Evolutionary conservation across 345 rosid species (phyloP).

Genomic region (Raphanus sativus): DNA sequence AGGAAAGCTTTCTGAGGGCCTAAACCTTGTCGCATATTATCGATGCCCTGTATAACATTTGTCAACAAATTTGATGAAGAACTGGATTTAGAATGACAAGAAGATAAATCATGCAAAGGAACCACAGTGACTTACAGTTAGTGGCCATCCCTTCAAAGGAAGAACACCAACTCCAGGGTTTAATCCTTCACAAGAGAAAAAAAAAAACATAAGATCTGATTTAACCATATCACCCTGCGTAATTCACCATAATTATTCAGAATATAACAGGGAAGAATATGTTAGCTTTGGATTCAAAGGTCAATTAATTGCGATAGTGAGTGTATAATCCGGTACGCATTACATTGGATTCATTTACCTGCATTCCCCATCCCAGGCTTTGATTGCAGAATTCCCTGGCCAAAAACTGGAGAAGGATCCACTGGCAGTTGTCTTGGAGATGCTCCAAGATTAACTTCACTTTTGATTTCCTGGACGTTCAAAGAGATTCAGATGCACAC

Average conservation of each 20-base stretch:
- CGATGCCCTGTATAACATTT: conserved; percentile 59
- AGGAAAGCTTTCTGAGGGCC: conserved; percentile 71
- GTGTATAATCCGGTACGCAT: conserved; percentile 3
- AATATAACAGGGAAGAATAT: neutral
- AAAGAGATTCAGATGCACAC: conserved; percentile 32
- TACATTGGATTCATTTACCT: conserved; percentile 43
- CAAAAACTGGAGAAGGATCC: conserved; percentile 79
- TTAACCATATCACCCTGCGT: neutral
- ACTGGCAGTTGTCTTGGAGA: conserved; percentile 74
- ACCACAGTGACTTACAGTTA: conserved; percentile 65
- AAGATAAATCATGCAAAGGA: conserved; percentile 10
- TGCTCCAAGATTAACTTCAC: conserved; percentile 61
- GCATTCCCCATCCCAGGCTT: conserved; percentile 83
- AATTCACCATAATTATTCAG: neutral
- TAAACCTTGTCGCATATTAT: conserved; percentile 73
- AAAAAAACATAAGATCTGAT: conserved; percentile 16
- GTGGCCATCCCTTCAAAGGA: conserved; percentile 94
- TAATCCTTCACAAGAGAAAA: conserved; percentile 53
- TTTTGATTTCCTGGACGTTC: conserved; percentile 67
- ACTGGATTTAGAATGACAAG: conserved; percentile 14
- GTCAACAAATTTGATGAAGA: conserved; percentile 13
- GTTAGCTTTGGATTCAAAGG: conserved; percentile 7
- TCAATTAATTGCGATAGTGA: neutral
- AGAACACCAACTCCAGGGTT: conserved; percentile 77
- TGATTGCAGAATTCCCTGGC: conserved; percentile 84